Base-by-base conservation (phyloP, 2,329 filamentous ascomycete species). In the Septoria petroselini region DNA sequence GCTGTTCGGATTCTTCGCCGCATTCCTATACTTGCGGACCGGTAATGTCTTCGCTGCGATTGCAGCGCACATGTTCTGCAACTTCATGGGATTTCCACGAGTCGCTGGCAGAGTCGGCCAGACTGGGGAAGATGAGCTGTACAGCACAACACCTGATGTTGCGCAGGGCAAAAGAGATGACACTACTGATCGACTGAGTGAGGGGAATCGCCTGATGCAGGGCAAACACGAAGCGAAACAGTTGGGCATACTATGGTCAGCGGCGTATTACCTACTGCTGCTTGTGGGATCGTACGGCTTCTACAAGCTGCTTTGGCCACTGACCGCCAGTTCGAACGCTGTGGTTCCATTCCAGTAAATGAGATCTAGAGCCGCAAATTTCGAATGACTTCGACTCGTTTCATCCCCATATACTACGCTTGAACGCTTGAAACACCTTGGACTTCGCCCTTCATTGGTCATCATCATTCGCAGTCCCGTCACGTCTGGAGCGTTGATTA, bases 1-100 rank as follows among this genome's bases (percentile, higher is more conserved):
- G 5, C 70, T 97, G 4, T 98, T 98, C 64, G 93, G 93, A 54
- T 90, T 89, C 70, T 95, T 93, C 70, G 91, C 87, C 3, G 90
- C 88, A 0, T 98, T 97, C 62, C 63, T 96, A 15, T 95, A 86
- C 64, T 66, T 98, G 15, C 83, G 91, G 29, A 94, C 90, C 0
- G 90, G 89, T 3, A 94, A 86, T 40, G 71, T 97, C 31, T 76
- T 84, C 33, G 84, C 86, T 9, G 85, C 85, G 25, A 83, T 91
- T 45, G 65, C 84, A 15, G 84, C 88, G 4, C 93, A 98, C 65
- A 79, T 82, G 7, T 93, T 97, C 66, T 98, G 93, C 73, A 98
- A 98, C 66, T 86, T 81, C 73, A 87, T 91, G 78, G 93, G 93
- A 6, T 73, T 97, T 41, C 93, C 93, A 17, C 80, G 90, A 5